Conservation (phyloP, 2,329 filamentous ascomycete species). For the Boeremia lycopersici region DNA sequence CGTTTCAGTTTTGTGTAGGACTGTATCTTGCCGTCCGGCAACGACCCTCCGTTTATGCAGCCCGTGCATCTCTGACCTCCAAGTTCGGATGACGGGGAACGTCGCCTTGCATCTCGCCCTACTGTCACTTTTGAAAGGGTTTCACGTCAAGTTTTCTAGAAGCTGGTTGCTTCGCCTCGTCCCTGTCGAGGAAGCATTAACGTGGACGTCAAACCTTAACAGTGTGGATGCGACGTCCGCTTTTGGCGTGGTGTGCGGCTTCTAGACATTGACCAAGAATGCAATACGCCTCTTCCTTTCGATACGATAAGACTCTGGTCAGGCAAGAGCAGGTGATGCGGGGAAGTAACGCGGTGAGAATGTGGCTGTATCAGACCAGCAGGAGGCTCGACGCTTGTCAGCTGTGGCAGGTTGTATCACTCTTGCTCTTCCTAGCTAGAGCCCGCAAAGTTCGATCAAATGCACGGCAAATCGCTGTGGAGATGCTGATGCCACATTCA, state of each 20-base stretch:
- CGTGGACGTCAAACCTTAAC: conserved; percentile 29
- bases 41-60: conserved; percentile 35
- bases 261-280: conserved; percentile 22
- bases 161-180: conserved; percentile 22
- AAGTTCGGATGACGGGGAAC: conserved; percentile 23
- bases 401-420: conserved; percentile 17
- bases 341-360: conserved; percentile 29
- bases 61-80: conserved; percentile 29
- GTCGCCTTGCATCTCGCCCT: conserved; percentile 23
- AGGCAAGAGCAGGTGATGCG: conserved; percentile 22
- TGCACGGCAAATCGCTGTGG: conserved; percentile 5
- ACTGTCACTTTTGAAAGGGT: conserved; percentile 35
- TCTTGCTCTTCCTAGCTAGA: not conserved
- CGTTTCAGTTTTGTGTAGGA: conserved; percentile 31
- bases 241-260: conserved; percentile 18
- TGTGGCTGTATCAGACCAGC: conserved; percentile 29
- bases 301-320: conserved; percentile 14
- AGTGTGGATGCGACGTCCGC: conserved; percentile 23
- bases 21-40: conserved; percentile 15
- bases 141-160: conserved; percentile 42
- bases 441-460: not conserved
- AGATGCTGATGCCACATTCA: not conserved
- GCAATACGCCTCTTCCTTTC: conserved; percentile 13
- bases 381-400: conserved; percentile 16
- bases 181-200: conserved; percentile 25